Base-by-base conservation (phyloP, 768 basidiomycete species). In the Collybiopsis confluens region DNA sequence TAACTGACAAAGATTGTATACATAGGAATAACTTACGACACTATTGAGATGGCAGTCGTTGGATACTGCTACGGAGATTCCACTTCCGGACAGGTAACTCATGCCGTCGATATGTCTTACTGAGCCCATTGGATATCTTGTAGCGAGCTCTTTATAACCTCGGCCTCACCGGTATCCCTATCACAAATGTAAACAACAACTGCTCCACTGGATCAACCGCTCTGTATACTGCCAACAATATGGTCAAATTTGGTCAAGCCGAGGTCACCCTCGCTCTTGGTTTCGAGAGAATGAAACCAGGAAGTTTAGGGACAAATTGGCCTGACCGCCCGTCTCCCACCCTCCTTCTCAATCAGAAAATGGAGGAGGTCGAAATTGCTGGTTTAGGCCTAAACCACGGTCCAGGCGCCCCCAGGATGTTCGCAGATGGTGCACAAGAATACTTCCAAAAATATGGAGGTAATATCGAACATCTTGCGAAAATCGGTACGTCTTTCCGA, bases 121-220 rank as follows among this genome's bases (percentile, higher is more conserved):
- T 24, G 23, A 4, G 24, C 15, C 13, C 4, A 15, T 15, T 35
- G n/a, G n/a, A 50, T 24, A 33, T 20, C 28, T 40, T 27, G 30
- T 7, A 92, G 83, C 77, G 90, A 15, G 82, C 89, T 6, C 72
- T 93, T 18, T 93, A 92, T 69, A 85, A 83, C 64, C 82, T 92
- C 38, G 91, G 91, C 18, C 76, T 92, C 66, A 92, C 90, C 0
- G 76, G 82, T 30, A 92, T 93, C 54, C 90, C 91, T 0, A 85
- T 93, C 62, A 78, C 86, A 46, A 93, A 92, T 60, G 88, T 92
- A 40, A 92, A 90, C 73, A 92, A 92, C 69, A 90, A 90, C 67
- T 92, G 90, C 62, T 85, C 90, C 3, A 90, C 90, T 0, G 90
- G 90, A 3, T 86, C 85, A 46, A 78, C 87, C 0, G 90, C 92